A percentile compares a stretch with the other conserved stretches of the same genome.
These are phyloP conservation scores for Colletotrichum incanum DNA, from an alignment of 2,329 filamentous ascomycete genomes.

Conservation along the genomic window DNA sequence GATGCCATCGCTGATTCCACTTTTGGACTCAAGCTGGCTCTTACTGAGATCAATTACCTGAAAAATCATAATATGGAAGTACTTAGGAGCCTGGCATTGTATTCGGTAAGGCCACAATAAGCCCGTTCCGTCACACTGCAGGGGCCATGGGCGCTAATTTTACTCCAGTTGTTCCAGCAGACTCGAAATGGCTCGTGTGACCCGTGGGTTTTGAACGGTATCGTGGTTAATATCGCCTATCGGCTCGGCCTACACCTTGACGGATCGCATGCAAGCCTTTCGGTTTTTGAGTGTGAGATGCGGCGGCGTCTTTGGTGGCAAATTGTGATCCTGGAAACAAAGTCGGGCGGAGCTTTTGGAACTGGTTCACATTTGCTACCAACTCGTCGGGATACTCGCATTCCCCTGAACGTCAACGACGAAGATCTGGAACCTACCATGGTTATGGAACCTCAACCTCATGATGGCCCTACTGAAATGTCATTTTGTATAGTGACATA, in stretches of 20 bases:
- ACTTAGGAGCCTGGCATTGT: conserved; percentile 6
- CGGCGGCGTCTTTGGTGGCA: conserved; percentile 28
- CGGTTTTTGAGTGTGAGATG: conserved; percentile 7
- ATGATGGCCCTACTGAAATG: neutral
- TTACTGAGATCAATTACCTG: conserved; percentile 71
- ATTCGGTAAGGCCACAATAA: neutral
- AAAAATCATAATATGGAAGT: conserved; percentile 67
- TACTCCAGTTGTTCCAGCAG: conserved; percentile 3
- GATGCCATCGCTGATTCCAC: conserved; percentile 66
- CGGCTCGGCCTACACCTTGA: conserved; percentile 78
- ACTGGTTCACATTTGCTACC: neutral
- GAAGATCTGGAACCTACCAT: conserved; percentile 1
- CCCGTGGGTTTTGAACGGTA: conserved; percentile 72
- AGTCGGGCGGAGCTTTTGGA: neutral
- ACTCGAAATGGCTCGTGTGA: neutral
- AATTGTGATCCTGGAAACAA: conserved; percentile 4
- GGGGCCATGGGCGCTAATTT: neutral
- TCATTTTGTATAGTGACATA: conserved; percentile 20
- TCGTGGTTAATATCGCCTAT: conserved; percentile 74
- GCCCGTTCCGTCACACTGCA: accelerated
- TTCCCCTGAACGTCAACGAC: conserved; percentile 20
- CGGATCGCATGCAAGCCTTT: neutral
- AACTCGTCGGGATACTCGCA: neutral
- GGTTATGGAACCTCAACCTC: neutral
- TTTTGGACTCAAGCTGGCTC: conserved; percentile 63